Conservation (phyloP, 129 eudicot species). For the Dittrichia graveolens region DNA sequence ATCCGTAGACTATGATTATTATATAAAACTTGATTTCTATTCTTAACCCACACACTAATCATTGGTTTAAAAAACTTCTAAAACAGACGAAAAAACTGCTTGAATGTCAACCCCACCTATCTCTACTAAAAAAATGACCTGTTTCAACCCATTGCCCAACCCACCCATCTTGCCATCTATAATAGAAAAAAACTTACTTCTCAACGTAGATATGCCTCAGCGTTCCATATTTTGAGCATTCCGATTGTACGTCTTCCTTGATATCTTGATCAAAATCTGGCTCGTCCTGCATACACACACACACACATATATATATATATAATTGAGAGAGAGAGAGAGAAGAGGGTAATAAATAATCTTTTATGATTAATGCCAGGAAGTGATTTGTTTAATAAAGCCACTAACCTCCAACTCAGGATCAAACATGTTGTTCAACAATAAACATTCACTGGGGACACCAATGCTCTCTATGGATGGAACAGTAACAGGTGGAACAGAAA, state of each 20-base stretch:
- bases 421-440: constrained; percentile 86
- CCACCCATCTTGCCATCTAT: neutral
- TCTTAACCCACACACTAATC: neutral
- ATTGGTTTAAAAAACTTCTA: neutral
- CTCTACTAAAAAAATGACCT: neutral
- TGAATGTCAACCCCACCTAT: neutral
- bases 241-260: constrained; percentile 74
- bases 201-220: constrained; percentile 76
- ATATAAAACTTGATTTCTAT: too few species aligned
- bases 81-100: neutral
- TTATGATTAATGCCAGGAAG: constrained; percentile 9
- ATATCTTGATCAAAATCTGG: constrained; percentile 87
- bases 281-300: constrained; percentile 50
- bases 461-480: constrained; percentile 59
- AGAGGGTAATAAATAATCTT: neutral
- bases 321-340: neutral
- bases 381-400: constrained; percentile 8
- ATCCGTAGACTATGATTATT: too few species aligned
- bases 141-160: neutral
- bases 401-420: constrained; percentile 77
- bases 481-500: constrained; percentile 48
- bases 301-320: too few species aligned
- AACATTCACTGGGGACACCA: constrained; percentile 79
- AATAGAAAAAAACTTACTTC: constrained; percentile 48
- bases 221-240: constrained; percentile 69